Conservation (phyloP, 1,139 yeast genomes). For the Diutina pseudorugosa region DNA sequence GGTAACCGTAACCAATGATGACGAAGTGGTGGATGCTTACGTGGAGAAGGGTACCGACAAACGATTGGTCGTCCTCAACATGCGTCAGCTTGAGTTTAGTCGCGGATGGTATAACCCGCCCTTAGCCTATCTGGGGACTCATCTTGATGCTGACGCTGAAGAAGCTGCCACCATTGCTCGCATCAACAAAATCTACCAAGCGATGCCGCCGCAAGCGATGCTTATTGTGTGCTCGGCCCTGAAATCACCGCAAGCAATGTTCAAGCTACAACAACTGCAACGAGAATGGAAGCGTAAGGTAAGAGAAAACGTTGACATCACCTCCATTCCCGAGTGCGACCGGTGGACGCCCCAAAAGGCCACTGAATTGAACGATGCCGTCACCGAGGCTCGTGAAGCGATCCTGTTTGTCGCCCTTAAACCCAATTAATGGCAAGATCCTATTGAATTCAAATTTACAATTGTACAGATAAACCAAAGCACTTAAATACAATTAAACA, state of each 20-base stretch:
- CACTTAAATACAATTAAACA: conserved; percentile 8
- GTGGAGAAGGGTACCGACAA: conserved; percentile 19
- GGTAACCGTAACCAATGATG: conserved; percentile 42
- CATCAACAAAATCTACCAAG: conserved; percentile 35
- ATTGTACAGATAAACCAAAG: neutral
- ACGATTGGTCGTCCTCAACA: conserved; percentile 40
- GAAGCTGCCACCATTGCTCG: conserved; percentile 12
- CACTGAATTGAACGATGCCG: neutral
- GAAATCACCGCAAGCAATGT: neutral
- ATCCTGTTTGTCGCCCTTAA: neutral
- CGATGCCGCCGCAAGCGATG: conserved; percentile 46
- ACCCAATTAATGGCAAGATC: neutral
- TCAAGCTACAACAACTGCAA: neutral
- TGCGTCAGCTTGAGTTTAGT: conserved; percentile 48
- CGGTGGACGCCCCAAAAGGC: neutral
- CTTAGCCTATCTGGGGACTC: conserved; percentile 7
- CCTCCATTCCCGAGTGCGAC: neutral
- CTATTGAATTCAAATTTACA: too few relatives aligned
- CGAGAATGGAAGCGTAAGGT: neutral
- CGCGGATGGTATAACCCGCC: conserved; percentile 15
- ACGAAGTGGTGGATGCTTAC: conserved; percentile 37
- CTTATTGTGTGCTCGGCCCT: conserved; percentile 39
- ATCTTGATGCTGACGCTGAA: conserved; percentile 4
- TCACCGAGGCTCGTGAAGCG: neutral
- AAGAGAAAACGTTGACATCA: neutral